These are phyloP conservation scores for Aspergillus proliferans DNA, from an alignment of 2,329 filamentous ascomycete genomes.

Conservation along the genomic window DNA sequence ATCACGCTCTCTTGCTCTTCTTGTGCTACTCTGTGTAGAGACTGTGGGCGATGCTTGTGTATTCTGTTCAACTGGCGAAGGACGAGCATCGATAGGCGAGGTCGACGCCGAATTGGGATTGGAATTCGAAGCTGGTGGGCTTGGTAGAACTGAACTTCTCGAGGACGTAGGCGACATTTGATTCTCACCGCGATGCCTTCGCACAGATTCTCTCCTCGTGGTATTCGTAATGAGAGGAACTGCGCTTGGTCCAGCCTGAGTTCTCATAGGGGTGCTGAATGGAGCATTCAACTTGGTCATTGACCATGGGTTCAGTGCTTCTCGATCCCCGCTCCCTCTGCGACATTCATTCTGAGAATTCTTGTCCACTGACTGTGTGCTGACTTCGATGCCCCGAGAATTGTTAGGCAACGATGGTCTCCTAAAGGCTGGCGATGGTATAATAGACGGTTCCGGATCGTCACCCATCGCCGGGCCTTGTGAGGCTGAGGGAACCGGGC, in stretches of 20 bases:
- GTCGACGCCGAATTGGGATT: conserved; percentile 6
- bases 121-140: conserved; percentile 12
- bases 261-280: conserved; percentile 3
- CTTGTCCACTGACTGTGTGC: background rate
- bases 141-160: conserved; percentile 8
- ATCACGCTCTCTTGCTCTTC: conserved; percentile 12
- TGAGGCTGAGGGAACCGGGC: conserved; percentile 1
- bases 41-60: conserved; percentile 7
- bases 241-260: background rate
- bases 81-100: conserved; percentile 7
- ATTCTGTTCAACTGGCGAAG: background rate
- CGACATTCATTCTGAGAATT: background rate
- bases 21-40: background rate
- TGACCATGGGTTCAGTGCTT: conserved; percentile 30
- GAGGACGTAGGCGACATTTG: background rate
- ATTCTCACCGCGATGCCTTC: background rate
- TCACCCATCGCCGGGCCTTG: background rate
- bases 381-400: background rate
- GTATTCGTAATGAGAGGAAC: background rate
- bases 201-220: background rate
- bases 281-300: conserved; percentile 27
- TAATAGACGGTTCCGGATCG: background rate
- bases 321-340: conserved; percentile 4
- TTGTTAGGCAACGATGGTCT: background rate
- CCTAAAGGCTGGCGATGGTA: background rate